phyloP scores from a whole-genome alignment of 2,329 filamentous ascomycete genomes.

The Plenodomus tracheiphilus region DNA sequence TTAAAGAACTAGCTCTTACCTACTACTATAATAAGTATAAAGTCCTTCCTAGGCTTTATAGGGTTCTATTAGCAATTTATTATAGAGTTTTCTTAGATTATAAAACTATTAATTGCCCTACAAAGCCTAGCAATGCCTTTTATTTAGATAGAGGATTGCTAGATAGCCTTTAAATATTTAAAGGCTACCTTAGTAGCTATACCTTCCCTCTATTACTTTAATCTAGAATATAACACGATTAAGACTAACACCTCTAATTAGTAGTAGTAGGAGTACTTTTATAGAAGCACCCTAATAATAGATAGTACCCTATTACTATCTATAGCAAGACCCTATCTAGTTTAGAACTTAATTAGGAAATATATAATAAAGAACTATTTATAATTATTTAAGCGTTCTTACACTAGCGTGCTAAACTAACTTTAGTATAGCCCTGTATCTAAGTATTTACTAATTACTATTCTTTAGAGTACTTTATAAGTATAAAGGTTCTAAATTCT shows the following conservation, averaged over 20 bases:
- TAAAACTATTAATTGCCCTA: constrained; percentile 1
- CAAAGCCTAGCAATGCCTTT: background rate
- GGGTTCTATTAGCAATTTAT: constrained; percentile 6
- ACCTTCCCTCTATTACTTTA: background rate
- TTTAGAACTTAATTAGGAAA: constrained; percentile 2
- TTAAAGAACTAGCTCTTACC: constrained; percentile 3
- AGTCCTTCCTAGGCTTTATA: constrained; percentile 6
- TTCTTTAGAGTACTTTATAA: background rate
- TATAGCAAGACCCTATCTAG: background rate
- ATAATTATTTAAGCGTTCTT: background rate
- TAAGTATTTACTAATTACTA: background rate
- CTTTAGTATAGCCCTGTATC: background rate
- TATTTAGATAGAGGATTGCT: background rate
- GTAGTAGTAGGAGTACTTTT: background rate
- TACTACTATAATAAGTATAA: constrained; percentile 1
- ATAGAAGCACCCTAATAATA: background rate
- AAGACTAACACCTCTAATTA: background rate
- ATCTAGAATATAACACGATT: background rate
- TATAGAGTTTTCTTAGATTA: constrained; percentile 1
- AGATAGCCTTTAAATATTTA: background rate
- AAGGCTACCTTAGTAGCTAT: constrained; percentile 1
- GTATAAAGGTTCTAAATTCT: background rate
- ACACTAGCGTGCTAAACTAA: constrained; percentile 1
- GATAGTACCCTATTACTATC: background rate
- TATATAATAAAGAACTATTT: constrained; percentile 5